Evolutionary conservation across 768 basidiomycete genomes (phyloP).

Genomic region (Pleurotus citrinopileatus): DNA sequence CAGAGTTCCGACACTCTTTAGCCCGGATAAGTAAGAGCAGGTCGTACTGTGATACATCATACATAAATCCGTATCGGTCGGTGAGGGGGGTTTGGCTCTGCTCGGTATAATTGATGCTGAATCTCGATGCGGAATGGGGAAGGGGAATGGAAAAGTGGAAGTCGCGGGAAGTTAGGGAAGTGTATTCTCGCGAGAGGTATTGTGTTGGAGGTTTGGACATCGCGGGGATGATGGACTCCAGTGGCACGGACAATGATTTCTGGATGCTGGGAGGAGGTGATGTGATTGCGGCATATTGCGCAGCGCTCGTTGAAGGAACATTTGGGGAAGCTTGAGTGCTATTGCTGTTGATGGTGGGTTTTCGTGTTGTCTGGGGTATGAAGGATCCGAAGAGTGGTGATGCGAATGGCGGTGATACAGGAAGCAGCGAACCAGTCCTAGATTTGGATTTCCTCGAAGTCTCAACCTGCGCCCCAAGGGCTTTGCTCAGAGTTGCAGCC

Average conservation of each 20-base stretch:
- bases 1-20: conserved; percentile 67
- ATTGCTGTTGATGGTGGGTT: conserved; percentile 24
- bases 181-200: conserved; percentile 73
- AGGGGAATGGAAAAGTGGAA: conserved; percentile 72
- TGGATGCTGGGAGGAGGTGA: conserved; percentile 13
- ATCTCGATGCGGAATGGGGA: conserved; percentile 54
- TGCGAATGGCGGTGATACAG: conserved; percentile 38
- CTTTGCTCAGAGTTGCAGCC: conserved; percentile 41
- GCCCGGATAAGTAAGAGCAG: conserved; percentile 72
- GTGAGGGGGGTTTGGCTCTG: conserved; percentile 62
- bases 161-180: conserved; percentile 68
- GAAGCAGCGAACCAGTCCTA: conserved; percentile 28
- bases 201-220: conserved; percentile 81
- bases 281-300: conserved; percentile 24
- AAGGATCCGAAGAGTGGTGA: conserved; percentile 64
- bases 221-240: conserved; percentile 82
- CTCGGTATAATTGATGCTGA: conserved; percentile 47
- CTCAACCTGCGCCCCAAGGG: conserved; percentile 36
- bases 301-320: conserved; percentile 24
- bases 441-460: conserved; percentile 30
- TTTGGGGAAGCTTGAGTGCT: conserved; percentile 15
- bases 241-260: conserved; percentile 53
- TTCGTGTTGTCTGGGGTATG: conserved; percentile 49
- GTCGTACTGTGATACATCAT: conserved; percentile 82
- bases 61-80: conserved; percentile 90